These are phyloP conservation scores for Discostella stelligeroides DNA, from an alignment of 108 stramenopile genomes.

Conservation along the genomic window DNA sequence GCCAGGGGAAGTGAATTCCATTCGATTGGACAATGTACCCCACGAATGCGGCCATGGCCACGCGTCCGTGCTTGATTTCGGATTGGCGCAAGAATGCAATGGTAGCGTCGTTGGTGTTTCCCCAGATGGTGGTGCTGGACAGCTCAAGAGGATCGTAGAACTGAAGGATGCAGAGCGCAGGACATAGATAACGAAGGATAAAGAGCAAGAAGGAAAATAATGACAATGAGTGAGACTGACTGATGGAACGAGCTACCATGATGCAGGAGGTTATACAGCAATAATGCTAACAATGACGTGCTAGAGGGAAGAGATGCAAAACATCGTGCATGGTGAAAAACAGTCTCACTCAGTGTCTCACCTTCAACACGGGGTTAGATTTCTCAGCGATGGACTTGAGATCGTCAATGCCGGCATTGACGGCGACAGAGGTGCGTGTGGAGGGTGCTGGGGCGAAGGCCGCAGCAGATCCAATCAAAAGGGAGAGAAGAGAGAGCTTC, in stretches of 20 bases:
- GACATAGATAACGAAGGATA: too few species aligned
- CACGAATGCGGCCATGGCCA: conserved; percentile 76
- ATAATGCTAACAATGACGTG: too few species aligned
- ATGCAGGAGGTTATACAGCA: too few species aligned
- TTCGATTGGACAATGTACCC: conserved; percentile 81
- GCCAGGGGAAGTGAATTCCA: conserved; percentile 70
- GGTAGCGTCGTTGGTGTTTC: conserved; percentile 62
- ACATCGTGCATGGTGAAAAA: too few species aligned
- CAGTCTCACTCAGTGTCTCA: too few species aligned
- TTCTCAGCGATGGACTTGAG: conserved; percentile 68
- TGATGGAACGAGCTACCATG: neutral
- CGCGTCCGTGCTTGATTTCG: conserved; percentile 85
- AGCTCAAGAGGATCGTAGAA: conserved; percentile 82
- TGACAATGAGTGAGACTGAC: conserved; percentile 2
- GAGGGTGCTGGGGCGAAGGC: conserved; percentile 74
- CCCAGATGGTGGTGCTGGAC: conserved; percentile 71
- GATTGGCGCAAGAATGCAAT: conserved; percentile 77
- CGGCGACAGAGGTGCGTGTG: conserved; percentile 38
- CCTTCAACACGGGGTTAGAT: conserved; percentile 78
- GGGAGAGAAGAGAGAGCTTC: conserved; percentile 64
- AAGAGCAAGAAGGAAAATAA: too few species aligned
- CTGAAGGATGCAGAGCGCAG: conserved; percentile 23
- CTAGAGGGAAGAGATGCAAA: neutral
- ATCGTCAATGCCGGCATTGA: conserved; percentile 58
- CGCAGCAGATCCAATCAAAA: conserved; percentile 71